Percentiles rank a stretch among this genome's conserved stretches.
Conservation (phyloP, 164 flowering plant genomes). For the Buxus sempervirens region DNA sequence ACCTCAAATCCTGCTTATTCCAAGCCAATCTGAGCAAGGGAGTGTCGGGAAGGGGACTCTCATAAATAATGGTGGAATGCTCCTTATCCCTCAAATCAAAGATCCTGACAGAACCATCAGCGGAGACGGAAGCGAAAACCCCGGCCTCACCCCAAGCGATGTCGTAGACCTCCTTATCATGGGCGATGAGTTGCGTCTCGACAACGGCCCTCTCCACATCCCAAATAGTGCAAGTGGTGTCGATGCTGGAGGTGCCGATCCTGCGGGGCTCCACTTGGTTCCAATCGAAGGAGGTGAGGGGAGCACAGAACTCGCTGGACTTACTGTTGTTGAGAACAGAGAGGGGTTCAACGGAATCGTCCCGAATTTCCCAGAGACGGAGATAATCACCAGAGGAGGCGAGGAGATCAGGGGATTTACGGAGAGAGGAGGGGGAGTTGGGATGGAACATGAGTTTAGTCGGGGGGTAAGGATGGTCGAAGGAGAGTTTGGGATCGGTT, state of each 20-base stretch:
- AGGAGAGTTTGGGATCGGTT: too few relatives aligned
- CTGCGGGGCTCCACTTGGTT: conserved; percentile 63
- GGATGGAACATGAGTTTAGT: too few relatives aligned
- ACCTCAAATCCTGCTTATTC: conserved; percentile 90
- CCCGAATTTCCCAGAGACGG: too few relatives aligned
- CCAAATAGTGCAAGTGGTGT: conserved; percentile 96
- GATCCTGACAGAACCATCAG: conserved; percentile 90
- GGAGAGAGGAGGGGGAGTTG: too few relatives aligned
- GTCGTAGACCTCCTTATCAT: conserved; percentile 96
- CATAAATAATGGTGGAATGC: conserved; percentile 94
- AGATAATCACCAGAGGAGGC: too few relatives aligned
- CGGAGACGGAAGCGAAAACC: conserved; percentile 92
- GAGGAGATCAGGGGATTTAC: too few relatives aligned
- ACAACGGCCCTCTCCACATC: conserved; percentile 70
- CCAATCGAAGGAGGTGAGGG: conserved; percentile 81
- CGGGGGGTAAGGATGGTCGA: too few relatives aligned
- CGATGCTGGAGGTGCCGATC: conserved; percentile 87
- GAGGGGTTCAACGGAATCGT: too few relatives aligned
- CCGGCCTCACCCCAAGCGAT: conserved; percentile 96
- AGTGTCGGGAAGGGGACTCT: conserved; percentile 82
- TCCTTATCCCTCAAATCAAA: conserved; percentile 91
- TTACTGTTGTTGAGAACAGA: conserved; percentile 57
- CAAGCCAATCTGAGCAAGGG: conserved; percentile 85
- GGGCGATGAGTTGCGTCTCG: conserved; percentile 91
- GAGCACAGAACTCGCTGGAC: conserved; percentile 68